Evolutionary conservation across 2,329 filamentous ascomycete genomes (phyloP).

Genomic region (Aschersonia sp.): DNA sequence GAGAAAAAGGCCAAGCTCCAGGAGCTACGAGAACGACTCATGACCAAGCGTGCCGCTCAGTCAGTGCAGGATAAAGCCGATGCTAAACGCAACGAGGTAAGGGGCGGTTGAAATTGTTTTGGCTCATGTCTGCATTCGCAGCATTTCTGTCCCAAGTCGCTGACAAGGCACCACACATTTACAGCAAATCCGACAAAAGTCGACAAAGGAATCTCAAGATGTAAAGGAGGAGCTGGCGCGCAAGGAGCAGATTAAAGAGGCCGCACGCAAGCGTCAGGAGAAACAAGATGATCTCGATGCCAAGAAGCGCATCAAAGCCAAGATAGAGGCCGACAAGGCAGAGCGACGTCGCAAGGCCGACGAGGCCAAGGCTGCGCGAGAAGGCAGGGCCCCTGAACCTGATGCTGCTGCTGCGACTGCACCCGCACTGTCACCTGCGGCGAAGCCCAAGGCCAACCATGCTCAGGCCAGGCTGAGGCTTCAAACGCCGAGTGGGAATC

Average conservation of each 20-base stretch:
- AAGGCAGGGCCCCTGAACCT: constrained; percentile 45
- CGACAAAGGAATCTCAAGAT: constrained; percentile 78
- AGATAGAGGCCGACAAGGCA: constrained; percentile 90
- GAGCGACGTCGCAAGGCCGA: constrained; percentile 78
- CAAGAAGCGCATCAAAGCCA: constrained; percentile 78
- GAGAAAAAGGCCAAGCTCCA: constrained; percentile 72
- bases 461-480: constrained; percentile 71
- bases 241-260: constrained; percentile 88
- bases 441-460: constrained; percentile 55
- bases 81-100: constrained; percentile 71
- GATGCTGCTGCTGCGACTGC: constrained; percentile 21
- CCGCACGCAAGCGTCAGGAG: constrained; percentile 72
- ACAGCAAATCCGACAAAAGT: constrained; percentile 64
- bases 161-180: no score
- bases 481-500: constrained; percentile 57
- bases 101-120: background rate
- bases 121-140: background rate
- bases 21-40: constrained; percentile 58
- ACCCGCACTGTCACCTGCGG: constrained; percentile 30
- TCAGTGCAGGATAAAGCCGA: constrained; percentile 65
- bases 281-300: constrained; percentile 76
- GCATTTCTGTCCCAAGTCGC: no score
- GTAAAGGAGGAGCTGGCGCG: constrained; percentile 76
- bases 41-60: constrained; percentile 56
- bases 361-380: constrained; percentile 70